Percentiles rank a stretch among this genome's conserved stretches.
Evolutionary conservation across 352 stramenopile genomes (phyloP).

Genomic region (Phytopythium mirpurense): DNA sequence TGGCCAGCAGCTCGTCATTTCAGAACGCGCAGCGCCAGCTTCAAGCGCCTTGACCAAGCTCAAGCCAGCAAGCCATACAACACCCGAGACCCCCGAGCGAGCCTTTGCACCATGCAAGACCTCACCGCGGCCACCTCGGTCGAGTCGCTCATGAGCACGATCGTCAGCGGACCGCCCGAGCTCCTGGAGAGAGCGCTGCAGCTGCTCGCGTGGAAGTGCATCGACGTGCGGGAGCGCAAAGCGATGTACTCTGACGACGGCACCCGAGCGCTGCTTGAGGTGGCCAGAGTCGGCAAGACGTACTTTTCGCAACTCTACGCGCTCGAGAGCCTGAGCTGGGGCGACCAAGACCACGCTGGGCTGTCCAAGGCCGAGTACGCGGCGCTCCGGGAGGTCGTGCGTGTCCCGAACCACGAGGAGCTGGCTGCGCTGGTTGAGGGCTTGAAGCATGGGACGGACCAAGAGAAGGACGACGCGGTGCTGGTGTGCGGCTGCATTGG

Average conservation of each 20-base stretch:
- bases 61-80: no score
- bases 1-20: no score
- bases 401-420: neutral
- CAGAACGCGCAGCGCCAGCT: no score
- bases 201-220: neutral
- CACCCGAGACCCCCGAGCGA: no score
- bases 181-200: neutral
- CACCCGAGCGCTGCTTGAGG: neutral
- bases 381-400: neutral
- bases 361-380: neutral
- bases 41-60: no score
- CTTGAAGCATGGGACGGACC: neutral
- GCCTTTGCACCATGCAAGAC: no score
- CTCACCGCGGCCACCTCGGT: neutral
- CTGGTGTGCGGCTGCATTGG: neutral
- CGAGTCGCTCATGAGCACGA: neutral
- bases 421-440: neutral
- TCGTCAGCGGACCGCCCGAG: neutral
- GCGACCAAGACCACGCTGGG: neutral
- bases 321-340: neutral
- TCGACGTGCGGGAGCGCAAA: conserved; percentile 1
- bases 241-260: neutral
- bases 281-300: neutral
- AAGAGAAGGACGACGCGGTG: neutral
- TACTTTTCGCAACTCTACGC: conserved; percentile 2